Percentiles rank a stretch among this genome's conserved stretches.
Evolutionary conservation across 2,329 filamentous ascomycete species (phyloP).

Genomic region (Fusarium sp.): DNA sequence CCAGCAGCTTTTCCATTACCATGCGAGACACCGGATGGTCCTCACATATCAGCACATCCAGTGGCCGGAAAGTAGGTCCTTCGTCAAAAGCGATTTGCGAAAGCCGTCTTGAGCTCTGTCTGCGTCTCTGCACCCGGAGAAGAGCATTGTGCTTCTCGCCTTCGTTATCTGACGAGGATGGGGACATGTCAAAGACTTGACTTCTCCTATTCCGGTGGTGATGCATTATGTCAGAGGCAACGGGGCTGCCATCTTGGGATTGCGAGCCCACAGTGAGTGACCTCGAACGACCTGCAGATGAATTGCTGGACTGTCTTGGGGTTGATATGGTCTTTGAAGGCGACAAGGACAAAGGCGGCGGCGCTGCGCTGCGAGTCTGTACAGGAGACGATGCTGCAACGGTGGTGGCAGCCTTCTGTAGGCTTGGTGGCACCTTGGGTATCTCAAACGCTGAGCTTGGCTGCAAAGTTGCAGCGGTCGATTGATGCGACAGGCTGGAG

Average conservation of each 20-base stretch:
- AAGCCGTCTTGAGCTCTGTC: slow-evolving; percentile 94
- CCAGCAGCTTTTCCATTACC: slow-evolving; percentile 98
- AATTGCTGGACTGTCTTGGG: slow-evolving; percentile 69
- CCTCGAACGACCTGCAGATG: slow-evolving; percentile 76
- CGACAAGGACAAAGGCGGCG: slow-evolving; percentile 63
- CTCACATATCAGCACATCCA: slow-evolving; percentile 96
- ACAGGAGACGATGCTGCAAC: slow-evolving; percentile 67
- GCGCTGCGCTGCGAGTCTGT: slow-evolving; percentile 65
- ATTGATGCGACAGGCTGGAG: slow-evolving; percentile 84
- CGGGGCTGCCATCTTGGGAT: slow-evolving; percentile 88
- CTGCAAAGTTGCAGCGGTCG: slow-evolving; percentile 68
- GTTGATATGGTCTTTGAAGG: slow-evolving; percentile 72
- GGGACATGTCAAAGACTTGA: slow-evolving; percentile 95
- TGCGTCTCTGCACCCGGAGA: slow-evolving; percentile 88
- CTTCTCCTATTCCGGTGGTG: slow-evolving; percentile 91
- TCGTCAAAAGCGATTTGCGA: slow-evolving; percentile 90
- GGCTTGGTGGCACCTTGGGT: slow-evolving; percentile 68
- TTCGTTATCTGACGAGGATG: slow-evolving; percentile 97
- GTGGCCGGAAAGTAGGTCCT: slow-evolving; percentile 85
- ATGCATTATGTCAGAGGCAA: slow-evolving; percentile 74
- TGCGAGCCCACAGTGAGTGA: slow-evolving; percentile 95
- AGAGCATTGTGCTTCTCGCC: slow-evolving; percentile 91
- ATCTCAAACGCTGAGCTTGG: slow-evolving; percentile 78
- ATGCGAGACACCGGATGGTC: slow-evolving; percentile 96
- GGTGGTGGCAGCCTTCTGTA: slow-evolving; percentile 70